Base-by-base conservation (phyloP, 345 rosid genomes). In the Populus nigra region DNA sequence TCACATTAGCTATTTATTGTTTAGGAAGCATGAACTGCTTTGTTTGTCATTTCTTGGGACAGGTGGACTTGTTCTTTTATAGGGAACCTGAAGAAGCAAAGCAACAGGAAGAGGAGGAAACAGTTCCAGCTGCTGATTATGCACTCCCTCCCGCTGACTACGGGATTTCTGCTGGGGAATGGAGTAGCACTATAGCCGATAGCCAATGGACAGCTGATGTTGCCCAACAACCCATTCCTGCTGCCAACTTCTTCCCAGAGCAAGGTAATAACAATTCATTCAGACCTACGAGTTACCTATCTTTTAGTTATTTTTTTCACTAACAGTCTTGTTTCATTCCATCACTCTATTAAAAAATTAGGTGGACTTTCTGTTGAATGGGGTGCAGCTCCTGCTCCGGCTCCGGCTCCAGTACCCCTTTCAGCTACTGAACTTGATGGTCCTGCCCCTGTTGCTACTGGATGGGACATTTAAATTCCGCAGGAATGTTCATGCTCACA, bases 151-250 rank as follows among this genome's bases (percentile, higher is more conserved):
- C 73, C 8, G 78, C 81, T 71, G 97, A 90, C 36, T 80, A 71
- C 77, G 77, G 83, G 41, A 49, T 73, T 31, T 38, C 82, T 53
- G 70, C 74, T 23, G 76, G 80, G 70, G 97, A 90, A 38, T 93
- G 96, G 96, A 81, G 87, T 0, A 75, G 84, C 63, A 86, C 77
- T 38, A 83, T 85, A 57, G 76, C 89, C 59, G 95, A 88, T 76
- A 76, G 72, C n/a, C 89, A 86, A 38, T 93, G 98, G 98, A 50
- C 89, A 0, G 68, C 85, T 55, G 97, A 92, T 65, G 85, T 65
- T 9, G 80, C 82, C 45, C 87, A 75, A 77, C 82, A 80, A 20
- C 92, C 98, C 31, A 86, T 92, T 69, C n/a, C 93, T 65, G 83
- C 78, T 79, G 80, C 80, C 68, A 84, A 76, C 36, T 79, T 85